phyloP scores from a whole-genome alignment of 495 filamentous ascomycete genomes.

The Penicillium parvum region DNA sequence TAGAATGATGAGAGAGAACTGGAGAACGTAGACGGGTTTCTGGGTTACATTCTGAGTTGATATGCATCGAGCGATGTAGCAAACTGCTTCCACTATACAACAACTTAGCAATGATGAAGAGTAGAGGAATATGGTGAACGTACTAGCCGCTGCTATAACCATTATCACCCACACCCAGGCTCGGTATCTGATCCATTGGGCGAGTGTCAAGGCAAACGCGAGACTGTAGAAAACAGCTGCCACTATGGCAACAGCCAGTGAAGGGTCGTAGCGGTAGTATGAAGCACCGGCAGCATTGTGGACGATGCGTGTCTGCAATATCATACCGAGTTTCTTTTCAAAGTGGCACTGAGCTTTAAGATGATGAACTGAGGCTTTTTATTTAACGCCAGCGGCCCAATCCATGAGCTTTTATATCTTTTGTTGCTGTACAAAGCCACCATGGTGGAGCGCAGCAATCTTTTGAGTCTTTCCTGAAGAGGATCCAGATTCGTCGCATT shows the following conservation, averaged over 20 bases:
- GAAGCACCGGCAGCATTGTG: neutral
- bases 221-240: slow-evolving; percentile 47
- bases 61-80: slow-evolving; percentile 37
- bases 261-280: slow-evolving; percentile 48
- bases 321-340: neutral
- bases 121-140: neutral
- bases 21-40: slow-evolving; percentile 28
- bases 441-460: too few relatives aligned
- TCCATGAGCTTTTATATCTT: too few relatives aligned
- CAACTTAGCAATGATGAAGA: slow-evolving; percentile 2
- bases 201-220: slow-evolving; percentile 29
- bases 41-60: slow-evolving; percentile 30
- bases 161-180: slow-evolving; percentile 45
- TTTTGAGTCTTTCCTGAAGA: too few relatives aligned
- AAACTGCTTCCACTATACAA: slow-evolving; percentile 40
- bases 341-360: neutral
- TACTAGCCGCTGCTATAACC: slow-evolving; percentile 42
- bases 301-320: neutral
- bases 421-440: too few relatives aligned
- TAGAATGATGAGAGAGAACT: slow-evolving; percentile 36
- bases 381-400: too few relatives aligned
- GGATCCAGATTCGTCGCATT: too few relatives aligned
- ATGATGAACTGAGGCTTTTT: too few relatives aligned
- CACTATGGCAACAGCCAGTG: slow-evolving; percentile 41
- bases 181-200: slow-evolving; percentile 39